Percentiles rank a stretch among this genome's conserved stretches.
phyloP scores from a whole-genome alignment of 768 basidiomycete genomes.

The Gloeophyllum trabeum region DNA sequence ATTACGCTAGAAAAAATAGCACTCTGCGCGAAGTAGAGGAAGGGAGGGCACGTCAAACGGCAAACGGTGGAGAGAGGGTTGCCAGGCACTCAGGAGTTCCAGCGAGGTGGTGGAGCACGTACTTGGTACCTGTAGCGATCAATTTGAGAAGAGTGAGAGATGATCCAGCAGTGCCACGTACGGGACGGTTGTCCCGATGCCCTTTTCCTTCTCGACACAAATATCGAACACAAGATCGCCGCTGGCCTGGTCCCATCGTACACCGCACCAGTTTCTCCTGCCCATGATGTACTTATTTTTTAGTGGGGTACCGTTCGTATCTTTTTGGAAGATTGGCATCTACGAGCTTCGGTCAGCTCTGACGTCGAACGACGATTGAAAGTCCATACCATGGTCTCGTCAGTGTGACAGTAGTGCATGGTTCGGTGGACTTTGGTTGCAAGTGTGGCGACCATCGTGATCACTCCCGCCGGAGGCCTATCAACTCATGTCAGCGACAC shows the following conservation, averaged over 20 bases:
- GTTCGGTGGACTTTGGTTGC: slow-evolving; percentile 80
- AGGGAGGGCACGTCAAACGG: too few relatives aligned
- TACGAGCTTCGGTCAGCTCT: slow-evolving; percentile 14
- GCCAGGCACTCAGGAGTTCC: too few relatives aligned
- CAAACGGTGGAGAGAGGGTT: too few relatives aligned
- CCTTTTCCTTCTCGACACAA: slow-evolving; percentile 78
- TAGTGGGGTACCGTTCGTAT: slow-evolving; percentile 65
- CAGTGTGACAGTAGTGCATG: slow-evolving; percentile 70
- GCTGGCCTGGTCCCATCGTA: slow-evolving; percentile 41
- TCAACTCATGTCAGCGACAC: not conserved
- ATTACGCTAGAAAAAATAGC: too few relatives aligned
- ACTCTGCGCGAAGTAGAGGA: too few relatives aligned
- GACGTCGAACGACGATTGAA: not conserved
- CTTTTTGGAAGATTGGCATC: slow-evolving; percentile 68
- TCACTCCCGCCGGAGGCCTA: slow-evolving; percentile 58
- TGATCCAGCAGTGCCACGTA: slow-evolving; percentile 23
- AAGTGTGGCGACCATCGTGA: slow-evolving; percentile 71
- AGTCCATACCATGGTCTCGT: slow-evolving; percentile 68
- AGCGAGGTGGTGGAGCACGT: slow-evolving; percentile 2
- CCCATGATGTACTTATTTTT: slow-evolving; percentile 84
- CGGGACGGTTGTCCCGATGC: slow-evolving; percentile 72
- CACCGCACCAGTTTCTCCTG: slow-evolving; percentile 76
- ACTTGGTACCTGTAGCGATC: not conserved
- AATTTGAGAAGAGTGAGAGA: not conserved
- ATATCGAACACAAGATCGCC: slow-evolving; percentile 75